phyloP scores from a whole-genome alignment of 1,139 yeast genomes.

The Suhomyces choctaworum region DNA sequence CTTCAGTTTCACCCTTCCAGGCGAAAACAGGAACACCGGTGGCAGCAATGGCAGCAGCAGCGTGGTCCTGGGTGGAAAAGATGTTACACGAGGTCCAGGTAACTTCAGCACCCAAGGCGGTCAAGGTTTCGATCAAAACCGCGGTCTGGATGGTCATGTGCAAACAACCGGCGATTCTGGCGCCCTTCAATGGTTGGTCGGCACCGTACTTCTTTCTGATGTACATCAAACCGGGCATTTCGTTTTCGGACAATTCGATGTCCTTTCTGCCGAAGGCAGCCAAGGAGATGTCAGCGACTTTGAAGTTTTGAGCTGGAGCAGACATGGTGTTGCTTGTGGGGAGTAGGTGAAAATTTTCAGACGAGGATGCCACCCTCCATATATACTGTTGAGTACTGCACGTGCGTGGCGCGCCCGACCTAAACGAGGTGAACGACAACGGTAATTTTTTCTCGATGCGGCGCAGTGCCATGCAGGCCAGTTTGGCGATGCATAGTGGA shows the following conservation, averaged over 20 bases:
- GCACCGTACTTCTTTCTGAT: constrained; percentile 92
- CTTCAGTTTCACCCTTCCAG: constrained; percentile 99
- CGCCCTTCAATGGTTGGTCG: constrained; percentile 96
- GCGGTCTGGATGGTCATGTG: constrained; percentile 99
- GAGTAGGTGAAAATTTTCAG: constrained; percentile 6
- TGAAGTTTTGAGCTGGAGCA: constrained; percentile 55
- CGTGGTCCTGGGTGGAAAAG: constrained; percentile 99
- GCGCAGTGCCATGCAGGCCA: not conserved
- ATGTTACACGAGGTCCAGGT: constrained; percentile 99
- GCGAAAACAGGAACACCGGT: constrained; percentile 99
- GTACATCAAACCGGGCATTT: constrained; percentile 99
- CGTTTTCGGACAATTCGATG: constrained; percentile 98
- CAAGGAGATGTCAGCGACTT: constrained; percentile 97
- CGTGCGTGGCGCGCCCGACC: constrained; percentile 1
- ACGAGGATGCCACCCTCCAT: not conserved
- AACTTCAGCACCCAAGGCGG: constrained; percentile 98
- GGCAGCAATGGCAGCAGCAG: constrained; percentile 99
- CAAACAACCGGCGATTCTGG: constrained; percentile 98
- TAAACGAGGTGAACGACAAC: constrained; percentile 3
- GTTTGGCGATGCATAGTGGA: not conserved
- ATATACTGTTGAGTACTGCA: not conserved
- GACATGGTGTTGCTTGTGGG: constrained; percentile 11
- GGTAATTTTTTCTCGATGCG: constrained; percentile 3
- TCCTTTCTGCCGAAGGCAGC: constrained; percentile 99
- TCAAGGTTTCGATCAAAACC: constrained; percentile 95